Conservation (phyloP, 306 rosid species). For the Potentilla sterilis region DNA sequence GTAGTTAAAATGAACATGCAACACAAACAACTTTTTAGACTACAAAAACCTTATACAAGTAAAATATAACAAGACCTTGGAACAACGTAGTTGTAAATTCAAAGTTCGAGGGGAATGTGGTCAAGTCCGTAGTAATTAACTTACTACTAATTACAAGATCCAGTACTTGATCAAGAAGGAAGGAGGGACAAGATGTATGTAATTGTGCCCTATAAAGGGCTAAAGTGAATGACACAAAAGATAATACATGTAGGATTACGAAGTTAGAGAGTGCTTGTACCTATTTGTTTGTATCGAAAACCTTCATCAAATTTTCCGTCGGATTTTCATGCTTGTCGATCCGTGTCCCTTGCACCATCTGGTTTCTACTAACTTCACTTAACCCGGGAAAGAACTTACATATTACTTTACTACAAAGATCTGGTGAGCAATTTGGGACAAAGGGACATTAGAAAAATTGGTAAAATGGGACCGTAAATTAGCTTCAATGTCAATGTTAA, state of each 20-base stretch:
- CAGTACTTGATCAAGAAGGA: neutral
- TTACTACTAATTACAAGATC: neutral
- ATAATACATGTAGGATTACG: conserved; percentile 5
- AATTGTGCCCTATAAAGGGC: conserved; percentile 10
- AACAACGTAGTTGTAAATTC: conserved; percentile 5
- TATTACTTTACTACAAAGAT: neutral
- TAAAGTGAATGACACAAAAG: conserved; percentile 7
- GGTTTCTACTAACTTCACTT: neutral
- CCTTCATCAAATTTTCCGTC: conserved; percentile 18
- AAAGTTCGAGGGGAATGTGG: conserved; percentile 4
- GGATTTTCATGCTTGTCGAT: conserved; percentile 30
- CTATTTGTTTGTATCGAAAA: conserved; percentile 25
- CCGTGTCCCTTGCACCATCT: conserved; percentile 41
- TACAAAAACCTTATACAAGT: neutral
- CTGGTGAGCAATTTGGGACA: neutral
- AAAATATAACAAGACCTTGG: neutral
- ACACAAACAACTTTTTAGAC: neutral
- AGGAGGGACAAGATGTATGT: conserved; percentile 1
- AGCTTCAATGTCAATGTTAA: neutral
- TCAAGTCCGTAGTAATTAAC: neutral
- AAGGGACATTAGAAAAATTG: neutral
- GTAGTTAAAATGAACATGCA: conserved; percentile 5
- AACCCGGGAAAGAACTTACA: neutral
- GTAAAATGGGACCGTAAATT: conserved; percentile 12
- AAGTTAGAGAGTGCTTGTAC: conserved; percentile 9